Evolutionary conservation across 306 rosid species (phyloP), one percentile per base, ranked within the genome.

Genomic region (Glycine latifolia): DNA sequence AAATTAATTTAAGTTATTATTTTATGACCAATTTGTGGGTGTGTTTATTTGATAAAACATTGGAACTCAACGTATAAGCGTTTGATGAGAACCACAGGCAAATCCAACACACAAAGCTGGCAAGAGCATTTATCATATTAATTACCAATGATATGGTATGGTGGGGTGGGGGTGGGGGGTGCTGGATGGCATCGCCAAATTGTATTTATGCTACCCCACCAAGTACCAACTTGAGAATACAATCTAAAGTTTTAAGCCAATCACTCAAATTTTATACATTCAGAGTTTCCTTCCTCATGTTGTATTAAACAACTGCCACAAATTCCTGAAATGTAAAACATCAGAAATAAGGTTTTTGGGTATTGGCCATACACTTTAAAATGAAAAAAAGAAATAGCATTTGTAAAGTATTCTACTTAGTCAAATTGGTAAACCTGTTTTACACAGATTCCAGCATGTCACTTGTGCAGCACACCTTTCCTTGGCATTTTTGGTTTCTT

Each of bases 381-480:
- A 39, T 47, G 49, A 39, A 71, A 16, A 26, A 26, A 31, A 20
- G 16, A 11, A 47, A 39, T 49, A 48, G 71, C 65, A 39, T 39
- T 71, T 55, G 44, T 54, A 35, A 15, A 31, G n/a, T 16, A 50
- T 50, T 59, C 58, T 60, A 12, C 39, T 55, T 65, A 0, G 71
- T 31, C 41, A 50, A 11, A 20, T 20, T 53, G 15, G 61, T 60
- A 69, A 26, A 15, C 49, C 65, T 17, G 75, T 66, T 68, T 67
- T 72, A 72, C 39, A 81, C 48, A 81, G 7, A 47, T 37, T 78
- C 8, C 43, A 37, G 81, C 53, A 26, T 17, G 16, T 92, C 85
- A 93, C 83, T 96, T 96, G 94, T 96, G 98, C 73, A 96, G 84
- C 50, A 93, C 81, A 65, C 98, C 85, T 90, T 91, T 96, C 93